phyloP scores from a whole-genome alignment of 192 early-diverging fungal genomes.

The Spizellomyces punctatus region DNA sequence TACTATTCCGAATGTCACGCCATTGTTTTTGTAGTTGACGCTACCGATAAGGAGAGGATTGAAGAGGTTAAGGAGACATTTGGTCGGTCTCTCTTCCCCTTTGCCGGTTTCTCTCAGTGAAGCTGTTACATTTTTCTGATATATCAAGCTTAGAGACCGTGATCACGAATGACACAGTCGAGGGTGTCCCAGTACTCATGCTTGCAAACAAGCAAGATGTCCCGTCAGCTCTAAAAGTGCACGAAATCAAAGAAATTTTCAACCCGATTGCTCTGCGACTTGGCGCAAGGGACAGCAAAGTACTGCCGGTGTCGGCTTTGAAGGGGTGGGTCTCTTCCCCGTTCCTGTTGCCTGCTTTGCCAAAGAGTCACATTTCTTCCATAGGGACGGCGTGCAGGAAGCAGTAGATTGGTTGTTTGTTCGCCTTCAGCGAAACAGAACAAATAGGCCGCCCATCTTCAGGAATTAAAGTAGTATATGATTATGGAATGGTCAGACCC shows the following conservation, averaged over 20 bases:
- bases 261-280: conserved; percentile 83
- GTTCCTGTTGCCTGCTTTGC: background rate
- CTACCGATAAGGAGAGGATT: conserved; percentile 76
- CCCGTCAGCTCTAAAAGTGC: conserved; percentile 66
- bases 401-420: conserved; percentile 91
- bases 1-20: conserved; percentile 95
- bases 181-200: conserved; percentile 88
- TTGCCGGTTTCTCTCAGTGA: background rate
- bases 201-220: conserved; percentile 94
- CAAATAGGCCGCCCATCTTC: conserved; percentile 76
- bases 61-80: conserved; percentile 76
- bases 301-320: conserved; percentile 79
- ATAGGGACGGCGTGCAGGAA: conserved; percentile 77
- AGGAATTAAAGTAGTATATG: too few species aligned
- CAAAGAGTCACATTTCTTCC: background rate
- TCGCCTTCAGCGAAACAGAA: conserved; percentile 81
- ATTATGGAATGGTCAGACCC: background rate
- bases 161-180: conserved; percentile 71
- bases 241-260: conserved; percentile 88
- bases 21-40: conserved; percentile 92
- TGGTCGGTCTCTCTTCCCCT: conserved; percentile 51
- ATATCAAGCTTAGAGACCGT: conserved; percentile 62
- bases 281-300: conserved; percentile 84
- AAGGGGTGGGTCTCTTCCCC: conserved; percentile 64
- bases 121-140: background rate